Evolutionary conservation across 2,329 filamentous ascomycete species (phyloP), one percentile per base, ranked within the genome.

Genomic region (Chlorencoelia australis): DNA sequence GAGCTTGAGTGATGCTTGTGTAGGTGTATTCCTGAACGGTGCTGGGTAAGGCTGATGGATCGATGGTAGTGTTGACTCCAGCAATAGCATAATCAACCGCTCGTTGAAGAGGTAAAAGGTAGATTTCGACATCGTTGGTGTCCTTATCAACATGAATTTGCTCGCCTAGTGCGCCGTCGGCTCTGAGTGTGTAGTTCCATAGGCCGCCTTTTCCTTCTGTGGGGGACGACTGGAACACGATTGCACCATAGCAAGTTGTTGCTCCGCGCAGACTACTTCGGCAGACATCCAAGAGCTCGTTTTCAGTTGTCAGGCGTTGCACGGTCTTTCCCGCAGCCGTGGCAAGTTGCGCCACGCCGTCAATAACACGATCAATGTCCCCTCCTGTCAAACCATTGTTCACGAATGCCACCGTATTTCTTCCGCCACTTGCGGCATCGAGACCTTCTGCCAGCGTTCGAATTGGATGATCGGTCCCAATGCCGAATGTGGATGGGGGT

Each of bases 181-280:
- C 77, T 39, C 83, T 69, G 17, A 94, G 66, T 0, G 84, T 88
- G 54, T 94, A 95, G 59, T 91, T 93, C 88, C 88, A 94, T 29
- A 72, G 59, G 2, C 71, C 70, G 5, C 68, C 70, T 1, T 56
- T 44, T 7, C 84, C 84, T 60, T 91, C 79, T 2, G 60, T 68
- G 0, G 86, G 84, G 4, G 84, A 93, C 1, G 79, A 79, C 36
- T 75, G 66, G 61, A 93, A 89, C 4, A 81, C 73, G 2, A 82
- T 71, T 7, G 81, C 85, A 13, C 73, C 81, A 53, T 79, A 87
- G 57, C 84, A 91, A 1, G 59, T 63, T 9, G 80, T 81, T 1
- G 82, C 76, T 13, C 82, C 82, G 24, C 74, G 64, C 33, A 83
- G 60, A 25, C 67, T 71, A 46, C 70, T 78, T 18, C 68, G 70